Percentiles rank a stretch among this genome's conserved stretches.
These are phyloP conservation scores for Phytomonas serpens DNA, from an alignment of 208 protist species.

Conservation along the genomic window DNA sequence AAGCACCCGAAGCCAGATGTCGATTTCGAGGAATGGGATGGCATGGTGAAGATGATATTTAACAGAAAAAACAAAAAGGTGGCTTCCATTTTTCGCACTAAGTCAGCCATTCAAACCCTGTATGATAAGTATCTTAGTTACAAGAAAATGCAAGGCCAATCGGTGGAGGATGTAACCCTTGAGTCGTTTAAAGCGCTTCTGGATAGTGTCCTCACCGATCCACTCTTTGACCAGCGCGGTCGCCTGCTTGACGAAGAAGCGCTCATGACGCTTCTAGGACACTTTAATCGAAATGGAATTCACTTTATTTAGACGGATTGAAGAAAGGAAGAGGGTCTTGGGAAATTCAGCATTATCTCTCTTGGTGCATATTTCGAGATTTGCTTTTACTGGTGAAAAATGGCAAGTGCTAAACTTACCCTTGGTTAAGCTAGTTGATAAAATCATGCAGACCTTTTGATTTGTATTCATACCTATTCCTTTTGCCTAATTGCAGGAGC, in stretches of 20 bases:
- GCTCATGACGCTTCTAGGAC: conserved; percentile 71
- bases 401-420: background rate
- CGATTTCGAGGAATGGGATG: conserved; percentile 99
- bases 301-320: conserved; percentile 50
- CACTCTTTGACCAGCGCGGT: conserved; percentile 68
- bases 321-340: background rate
- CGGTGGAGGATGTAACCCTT: conserved; percentile 7
- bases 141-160: conserved; percentile 68
- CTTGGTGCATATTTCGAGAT: background rate
- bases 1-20: conserved; percentile 95
- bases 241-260: conserved; percentile 69
- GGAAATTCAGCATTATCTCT: background rate
- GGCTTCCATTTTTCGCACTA: conserved; percentile 93
- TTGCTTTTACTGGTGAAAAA: background rate
- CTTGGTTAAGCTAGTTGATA: background rate
- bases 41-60: conserved; percentile 97
- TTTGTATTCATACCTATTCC: background rate
- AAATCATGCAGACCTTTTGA: background rate
- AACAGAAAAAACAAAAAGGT: conserved; percentile 99
- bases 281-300: conserved; percentile 75
- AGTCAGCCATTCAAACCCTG: conserved; percentile 55
- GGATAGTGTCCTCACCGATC: conserved; percentile 57
- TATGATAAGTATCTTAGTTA: conserved; percentile 84
- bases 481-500: background rate
- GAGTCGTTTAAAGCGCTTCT: conserved; percentile 68